Evolutionary conservation across 331 rosid species (phyloP), one percentile per base, ranked within the genome.

Genomic region (Phaseolus coccineus): DNA sequence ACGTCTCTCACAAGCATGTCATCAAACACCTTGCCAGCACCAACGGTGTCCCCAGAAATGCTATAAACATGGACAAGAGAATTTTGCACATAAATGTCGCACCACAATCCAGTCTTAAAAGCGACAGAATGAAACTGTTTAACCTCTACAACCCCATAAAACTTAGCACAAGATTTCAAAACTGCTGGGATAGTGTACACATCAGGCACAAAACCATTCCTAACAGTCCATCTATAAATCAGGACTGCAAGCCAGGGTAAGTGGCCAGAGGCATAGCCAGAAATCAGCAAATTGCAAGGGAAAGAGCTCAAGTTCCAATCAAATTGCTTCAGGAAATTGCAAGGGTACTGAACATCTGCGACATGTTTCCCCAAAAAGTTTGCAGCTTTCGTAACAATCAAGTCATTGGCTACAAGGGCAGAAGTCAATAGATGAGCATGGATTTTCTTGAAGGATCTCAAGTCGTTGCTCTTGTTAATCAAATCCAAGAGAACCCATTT

Each of bases 1-100:
- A 85, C 97, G 81, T 95, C 97, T 87, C 94, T 87, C 31, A 77
- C 90, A 83, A 64, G 87, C 96, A 95, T 91, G 10, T 84, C 92
- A 77, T 92, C 97, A 35, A 94, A 91, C 94, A 82, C 87, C 81
- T 50, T 84, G 28, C 65, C 31, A 16, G 96, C 97, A 76, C 27
- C 22, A 33, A 47, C 22, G 28, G 64, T 85, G 57, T 86, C 91
- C 19, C 91, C 94, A 73, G 92, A 92, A 73, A 83, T 80, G 58
- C 88, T 57, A 59, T 83, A 89, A 56, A 84, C 89, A 85, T 89
- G 86, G 5, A 90, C 83, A 28, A 92, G 87, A 52, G 82, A 80
- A 82, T 88, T 92, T 53, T 88, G 91, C 82, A 89, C 91, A 76
- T 78, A 90, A n/a, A 82, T 82, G 74, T 91, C 93, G 69, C 87